Percentiles rank a stretch among this genome's conserved stretches.
Conservation (phyloP, 2,329 filamentous ascomycete genomes). For the Teratosphaeria viscida region DNA sequence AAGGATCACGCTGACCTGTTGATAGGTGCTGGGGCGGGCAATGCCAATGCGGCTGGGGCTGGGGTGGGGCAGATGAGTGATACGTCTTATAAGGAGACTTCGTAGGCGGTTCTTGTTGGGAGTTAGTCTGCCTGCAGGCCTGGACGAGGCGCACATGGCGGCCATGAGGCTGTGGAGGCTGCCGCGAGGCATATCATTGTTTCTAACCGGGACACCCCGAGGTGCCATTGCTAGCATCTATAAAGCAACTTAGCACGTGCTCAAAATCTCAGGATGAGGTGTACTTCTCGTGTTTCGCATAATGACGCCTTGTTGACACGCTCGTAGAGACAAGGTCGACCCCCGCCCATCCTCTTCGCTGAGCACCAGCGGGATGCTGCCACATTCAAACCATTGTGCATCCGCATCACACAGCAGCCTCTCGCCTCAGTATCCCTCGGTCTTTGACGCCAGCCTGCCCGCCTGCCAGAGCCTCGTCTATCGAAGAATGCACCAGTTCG, state of each 20-base stretch:
- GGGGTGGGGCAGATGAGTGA: slow-evolving; percentile 19
- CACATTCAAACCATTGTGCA: not conserved
- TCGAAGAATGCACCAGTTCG: not conserved
- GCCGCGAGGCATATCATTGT: not conserved
- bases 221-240: not conserved
- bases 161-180: no score
- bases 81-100: slow-evolving; percentile 1
- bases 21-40: slow-evolving; percentile 21
- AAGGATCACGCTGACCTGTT: not conserved
- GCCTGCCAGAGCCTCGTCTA: not conserved
- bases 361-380: not conserved
- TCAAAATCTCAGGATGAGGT: not conserved
- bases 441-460: not conserved
- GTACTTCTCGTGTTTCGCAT: slow-evolving; percentile 2
- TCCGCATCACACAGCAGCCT: not conserved
- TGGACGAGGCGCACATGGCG: no score
- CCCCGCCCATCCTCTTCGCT: not conserved
- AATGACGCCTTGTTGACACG: not conserved
- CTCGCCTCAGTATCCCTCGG: not conserved
- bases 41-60: slow-evolving; percentile 14
- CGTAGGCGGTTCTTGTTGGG: not conserved
- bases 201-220: not conserved
- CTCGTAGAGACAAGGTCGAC: not conserved
- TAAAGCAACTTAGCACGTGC: slow-evolving; percentile 2
- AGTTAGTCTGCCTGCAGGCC: not conserved